Evolutionary conservation across 2,329 filamentous ascomycete genomes (phyloP), one percentile per base, ranked within the genome.

Genomic region (Sclerotinia minor): DNA sequence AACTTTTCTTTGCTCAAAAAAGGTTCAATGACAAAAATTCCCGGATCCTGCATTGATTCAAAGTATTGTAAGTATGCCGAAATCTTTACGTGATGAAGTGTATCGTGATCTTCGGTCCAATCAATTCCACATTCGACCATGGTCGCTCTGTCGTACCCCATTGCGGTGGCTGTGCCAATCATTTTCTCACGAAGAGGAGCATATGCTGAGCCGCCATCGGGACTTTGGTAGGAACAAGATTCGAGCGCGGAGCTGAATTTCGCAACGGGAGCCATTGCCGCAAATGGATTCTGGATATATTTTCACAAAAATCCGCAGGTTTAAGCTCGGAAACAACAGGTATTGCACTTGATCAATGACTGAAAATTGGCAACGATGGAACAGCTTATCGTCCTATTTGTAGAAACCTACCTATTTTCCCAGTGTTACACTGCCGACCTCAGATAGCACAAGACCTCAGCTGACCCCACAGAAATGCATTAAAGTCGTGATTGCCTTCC

Each of bases 101-200:
- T 53, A 59, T 65, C 67, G 35, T 57, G 67, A 13, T 66, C 61
- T 29, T 65, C 52, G 35, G 61, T 17, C 67, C 67, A 68, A 54
- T 19, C 52, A 19, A 68, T 45, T 52, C 52, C 64, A 35, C 41
- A 49, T 65, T 60, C 52, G n/a, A 66, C 55, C 67, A 68, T 68
- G 47, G 54, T 67, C n/a, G 54, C 53, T 41, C 54, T 17, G 32
- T 68, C 64, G 55, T 68, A 68, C 19, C 67, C 67, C 67, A 60
- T 66, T 35, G 67, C 67, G 6, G 29, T 44, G n/a, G 67, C 67
- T n/a, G n/a, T 32, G 7, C 47, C 49, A 8, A 68, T 32, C 19
- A 24, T 26, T 21, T 35, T 60, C 19, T 59, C 26, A 7, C 54
- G 64, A 52, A 68, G 67, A 21, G 67, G 44, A 1, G 64, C 44